Conservation (phyloP, 148 eudicot genomes). For the Euryodendron excelsum region DNA sequence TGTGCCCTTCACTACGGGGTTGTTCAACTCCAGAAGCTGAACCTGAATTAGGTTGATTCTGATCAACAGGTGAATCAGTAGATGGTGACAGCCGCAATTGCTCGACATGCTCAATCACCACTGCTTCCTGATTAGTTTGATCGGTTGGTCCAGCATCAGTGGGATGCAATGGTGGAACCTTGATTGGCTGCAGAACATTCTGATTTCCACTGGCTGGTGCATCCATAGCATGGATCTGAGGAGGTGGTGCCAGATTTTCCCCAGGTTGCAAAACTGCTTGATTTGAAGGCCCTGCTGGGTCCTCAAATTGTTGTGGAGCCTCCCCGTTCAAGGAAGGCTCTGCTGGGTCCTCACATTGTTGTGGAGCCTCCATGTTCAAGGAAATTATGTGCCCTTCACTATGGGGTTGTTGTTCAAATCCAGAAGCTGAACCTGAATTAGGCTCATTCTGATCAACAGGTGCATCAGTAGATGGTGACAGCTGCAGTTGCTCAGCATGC, state of each 20-base stretch:
- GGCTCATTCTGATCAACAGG: slow-evolving; percentile 16
- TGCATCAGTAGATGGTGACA: slow-evolving; percentile 11
- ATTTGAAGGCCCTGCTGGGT: not conserved
- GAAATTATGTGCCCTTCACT: no score
- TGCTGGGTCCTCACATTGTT: slow-evolving; percentile 1
- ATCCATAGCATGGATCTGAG: not conserved
- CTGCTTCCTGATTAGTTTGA: not conserved
- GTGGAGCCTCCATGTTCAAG: slow-evolving; percentile 18
- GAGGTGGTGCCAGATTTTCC: slow-evolving; percentile 17
- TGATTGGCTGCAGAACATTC: slow-evolving; percentile 17
- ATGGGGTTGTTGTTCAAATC: not conserved
- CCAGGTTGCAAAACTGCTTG: no score
- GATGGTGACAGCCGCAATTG: slow-evolving; percentile 15
- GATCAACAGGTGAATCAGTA: slow-evolving; percentile 7
- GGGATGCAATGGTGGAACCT: slow-evolving; percentile 17
- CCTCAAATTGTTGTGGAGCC: slow-evolving; percentile 15
- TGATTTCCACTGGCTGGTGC: slow-evolving; percentile 7
- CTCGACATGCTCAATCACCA: slow-evolving; percentile 14
- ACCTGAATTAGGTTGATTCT: slow-evolving; percentile 21
- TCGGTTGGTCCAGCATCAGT: slow-evolving; percentile 10
- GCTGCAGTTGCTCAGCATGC: slow-evolving; percentile 14
- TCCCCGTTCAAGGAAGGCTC: slow-evolving; percentile 7
- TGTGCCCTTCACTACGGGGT: slow-evolving; percentile 8
- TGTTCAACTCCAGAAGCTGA: slow-evolving; percentile 18
- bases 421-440: slow-evolving; percentile 20